A percentile compares a stretch with the other conserved stretches of the same genome.
phyloP scores from a whole-genome alignment of 2,329 filamentous ascomycete species.

The Zelopaecilomyces penicillatus region DNA sequence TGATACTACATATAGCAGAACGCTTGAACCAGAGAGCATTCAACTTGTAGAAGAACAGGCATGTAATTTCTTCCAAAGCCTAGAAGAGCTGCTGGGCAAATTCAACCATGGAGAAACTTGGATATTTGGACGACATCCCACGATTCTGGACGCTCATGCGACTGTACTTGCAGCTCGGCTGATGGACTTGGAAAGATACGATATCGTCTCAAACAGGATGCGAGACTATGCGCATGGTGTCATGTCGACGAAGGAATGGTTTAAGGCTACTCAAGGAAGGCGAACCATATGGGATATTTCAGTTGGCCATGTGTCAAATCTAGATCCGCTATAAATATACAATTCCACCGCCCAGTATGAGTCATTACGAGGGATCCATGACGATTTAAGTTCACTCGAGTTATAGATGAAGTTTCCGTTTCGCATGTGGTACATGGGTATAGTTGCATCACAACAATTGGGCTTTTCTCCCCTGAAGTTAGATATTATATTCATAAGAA shows the following conservation, averaged over 20 bases:
- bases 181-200: constrained; percentile 16
- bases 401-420: too few species aligned
- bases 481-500: too few species aligned
- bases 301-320: constrained; percentile 14
- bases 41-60: constrained; percentile 15
- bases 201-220: constrained; percentile 15
- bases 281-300: constrained; percentile 16
- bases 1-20: constrained; percentile 15
- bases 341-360: background rate
- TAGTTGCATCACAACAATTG: too few species aligned
- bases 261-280: constrained; percentile 17
- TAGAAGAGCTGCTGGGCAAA: constrained; percentile 12
- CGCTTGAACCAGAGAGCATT: constrained; percentile 18
- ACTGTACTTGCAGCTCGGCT: constrained; percentile 14
- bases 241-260: constrained; percentile 18
- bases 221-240: constrained; percentile 14
- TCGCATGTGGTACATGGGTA: too few species aligned
- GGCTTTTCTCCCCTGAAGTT: too few species aligned
- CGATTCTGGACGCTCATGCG: constrained; percentile 22
- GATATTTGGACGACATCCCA: constrained; percentile 20
- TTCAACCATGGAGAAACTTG: constrained; percentile 12
- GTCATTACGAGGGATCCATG: too few species aligned
- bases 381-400: too few species aligned
- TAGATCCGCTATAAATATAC: constrained; percentile 11
- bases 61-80: constrained; percentile 14